These are phyloP conservation scores for Pseudovirgaria hyperparasitica DNA, from an alignment of 2,329 filamentous ascomycete species.

Conservation along the genomic window DNA sequence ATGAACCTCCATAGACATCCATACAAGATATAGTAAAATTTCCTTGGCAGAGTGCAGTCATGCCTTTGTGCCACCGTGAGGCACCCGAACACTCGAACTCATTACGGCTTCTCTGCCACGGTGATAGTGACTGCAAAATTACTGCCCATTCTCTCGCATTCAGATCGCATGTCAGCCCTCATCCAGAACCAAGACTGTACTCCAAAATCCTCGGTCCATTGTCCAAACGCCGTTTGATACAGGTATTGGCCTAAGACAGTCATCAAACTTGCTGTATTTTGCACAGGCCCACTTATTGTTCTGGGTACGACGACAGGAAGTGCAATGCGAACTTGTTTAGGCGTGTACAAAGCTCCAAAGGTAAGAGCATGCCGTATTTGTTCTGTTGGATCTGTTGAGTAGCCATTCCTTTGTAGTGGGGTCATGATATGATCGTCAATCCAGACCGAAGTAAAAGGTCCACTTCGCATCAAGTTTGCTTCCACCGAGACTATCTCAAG, in stretches of 20 bases:
- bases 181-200: slow-evolving; percentile 19
- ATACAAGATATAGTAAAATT: too few relatives aligned
- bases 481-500: slow-evolving; percentile 15
- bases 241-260: slow-evolving; percentile 14
- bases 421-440: slow-evolving; percentile 13
- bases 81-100: too few relatives aligned
- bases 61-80: too few relatives aligned
- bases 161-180: too few relatives aligned
- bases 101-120: slow-evolving; percentile 13
- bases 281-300: too few relatives aligned
- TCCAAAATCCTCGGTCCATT: slow-evolving; percentile 13
- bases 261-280: slow-evolving; percentile 15
- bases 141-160: slow-evolving; percentile 13
- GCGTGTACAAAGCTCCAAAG: slow-evolving; percentile 15
- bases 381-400: slow-evolving; percentile 14
- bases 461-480: slow-evolving; percentile 13
- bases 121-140: slow-evolving; percentile 16
- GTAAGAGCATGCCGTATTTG: slow-evolving; percentile 16
- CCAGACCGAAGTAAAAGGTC: slow-evolving; percentile 11
- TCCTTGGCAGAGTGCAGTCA: too few relatives aligned
- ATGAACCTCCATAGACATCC: too few relatives aligned
- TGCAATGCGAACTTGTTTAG: slow-evolving; percentile 15
- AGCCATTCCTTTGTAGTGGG: slow-evolving; percentile 10
- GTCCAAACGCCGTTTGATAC: slow-evolving; percentile 13
- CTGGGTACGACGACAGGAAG: slow-evolving; percentile 11